Evolutionary conservation across 345 rosid genomes (phyloP).

Genomic region (Punica granatum): DNA sequence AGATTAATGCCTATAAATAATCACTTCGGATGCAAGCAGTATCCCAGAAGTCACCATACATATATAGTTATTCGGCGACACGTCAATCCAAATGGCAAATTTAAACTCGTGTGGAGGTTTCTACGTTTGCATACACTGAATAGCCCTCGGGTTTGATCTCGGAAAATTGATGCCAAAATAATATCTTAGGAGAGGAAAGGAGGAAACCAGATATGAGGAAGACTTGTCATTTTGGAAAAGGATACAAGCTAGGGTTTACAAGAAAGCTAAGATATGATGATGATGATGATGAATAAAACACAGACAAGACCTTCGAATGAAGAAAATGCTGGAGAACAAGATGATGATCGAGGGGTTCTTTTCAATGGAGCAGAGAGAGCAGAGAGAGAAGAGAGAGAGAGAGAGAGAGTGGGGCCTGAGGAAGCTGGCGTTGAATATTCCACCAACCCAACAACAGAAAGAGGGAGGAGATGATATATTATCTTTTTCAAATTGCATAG

Average conservation of each 20-base stretch:
- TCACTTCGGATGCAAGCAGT: no score
- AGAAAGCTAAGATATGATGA: not conserved
- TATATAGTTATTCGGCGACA: no score
- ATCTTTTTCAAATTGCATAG: not conserved
- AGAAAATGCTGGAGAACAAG: not conserved
- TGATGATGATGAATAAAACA: not conserved
- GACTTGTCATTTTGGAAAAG: not conserved
- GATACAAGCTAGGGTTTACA: not conserved
- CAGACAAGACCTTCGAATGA: not conserved
- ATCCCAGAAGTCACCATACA: no score
- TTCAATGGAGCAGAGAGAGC: not conserved
- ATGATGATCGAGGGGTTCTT: not conserved
- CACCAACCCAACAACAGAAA: conserved; percentile 72
- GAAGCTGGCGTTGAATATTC: conserved; percentile 53
- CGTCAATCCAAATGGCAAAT: no score
- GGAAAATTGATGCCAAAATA: no score
- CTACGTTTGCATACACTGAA: no score
- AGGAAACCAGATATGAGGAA: not conserved
- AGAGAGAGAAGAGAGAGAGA: no score
- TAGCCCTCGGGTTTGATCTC: no score
- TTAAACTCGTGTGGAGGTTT: no score
- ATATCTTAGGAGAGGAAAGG: not conserved
- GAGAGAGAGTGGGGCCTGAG: not conserved
- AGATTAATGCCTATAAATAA: no score
- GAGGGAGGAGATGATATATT: conserved; percentile 19